These are phyloP conservation scores for Dimocarpus longan DNA, from an alignment of 345 rosid species.

Conservation along the genomic window DNA sequence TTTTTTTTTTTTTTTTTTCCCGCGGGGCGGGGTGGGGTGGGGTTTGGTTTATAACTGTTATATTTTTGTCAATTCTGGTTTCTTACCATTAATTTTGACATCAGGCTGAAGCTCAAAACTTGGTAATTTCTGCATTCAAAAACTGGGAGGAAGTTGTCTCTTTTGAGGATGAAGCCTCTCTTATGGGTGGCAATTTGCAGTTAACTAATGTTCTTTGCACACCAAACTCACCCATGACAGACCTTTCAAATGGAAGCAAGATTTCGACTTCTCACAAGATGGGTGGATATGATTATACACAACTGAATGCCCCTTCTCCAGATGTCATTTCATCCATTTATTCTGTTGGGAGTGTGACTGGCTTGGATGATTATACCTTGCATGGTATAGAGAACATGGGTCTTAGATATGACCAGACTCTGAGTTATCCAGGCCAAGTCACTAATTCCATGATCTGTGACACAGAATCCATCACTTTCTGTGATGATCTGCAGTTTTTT, in stretches of 20 bases:
- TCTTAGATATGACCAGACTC: constrained; percentile 54
- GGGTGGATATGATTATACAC: constrained; percentile 63
- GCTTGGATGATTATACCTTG: constrained; percentile 62
- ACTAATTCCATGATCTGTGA: constrained; percentile 52
- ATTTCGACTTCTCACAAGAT: constrained; percentile 44
- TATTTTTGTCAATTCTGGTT: constrained; percentile 22
- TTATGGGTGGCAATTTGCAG: constrained; percentile 44
- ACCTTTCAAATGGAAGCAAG: constrained; percentile 43
- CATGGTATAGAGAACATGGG: constrained; percentile 55
- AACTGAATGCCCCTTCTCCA: constrained; percentile 53
- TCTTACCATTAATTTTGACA: constrained; percentile 23
- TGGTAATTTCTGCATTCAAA: constrained; percentile 69
- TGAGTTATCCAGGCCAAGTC: constrained; percentile 52
- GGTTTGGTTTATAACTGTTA: neutral
- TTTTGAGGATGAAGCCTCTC: constrained; percentile 63
- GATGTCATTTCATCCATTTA: constrained; percentile 71
- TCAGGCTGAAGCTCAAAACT: constrained; percentile 72
- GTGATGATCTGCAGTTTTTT: constrained; percentile 66
- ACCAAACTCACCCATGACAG: constrained; percentile 44
- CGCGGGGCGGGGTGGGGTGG: too few species aligned
- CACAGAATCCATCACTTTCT: constrained; percentile 54
- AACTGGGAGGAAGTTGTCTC: constrained; percentile 62
- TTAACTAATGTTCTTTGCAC: constrained; percentile 34
- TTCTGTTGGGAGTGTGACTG: constrained; percentile 47
- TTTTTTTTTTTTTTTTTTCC: neutral